Percentiles rank a stretch among this genome's conserved stretches.
Evolutionary conservation across 2,329 filamentous ascomycete species (phyloP).

Genomic region (Colletotrichum tropicale): DNA sequence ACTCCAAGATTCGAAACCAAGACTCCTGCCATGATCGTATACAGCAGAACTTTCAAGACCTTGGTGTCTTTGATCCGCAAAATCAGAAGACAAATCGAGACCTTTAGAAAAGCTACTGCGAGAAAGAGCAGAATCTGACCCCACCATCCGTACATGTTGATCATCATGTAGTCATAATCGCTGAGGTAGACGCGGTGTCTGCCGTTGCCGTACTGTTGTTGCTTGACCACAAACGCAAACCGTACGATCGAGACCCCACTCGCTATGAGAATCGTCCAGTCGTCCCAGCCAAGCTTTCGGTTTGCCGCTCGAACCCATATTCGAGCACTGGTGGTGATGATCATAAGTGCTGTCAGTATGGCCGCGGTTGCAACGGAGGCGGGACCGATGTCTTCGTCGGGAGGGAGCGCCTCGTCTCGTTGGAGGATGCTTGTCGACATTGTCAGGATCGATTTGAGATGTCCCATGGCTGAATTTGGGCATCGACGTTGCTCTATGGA

Average conservation of each 20-base stretch:
- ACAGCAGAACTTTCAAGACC: slow-evolving; percentile 31
- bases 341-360: slow-evolving; percentile 31
- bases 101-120: slow-evolving; percentile 42
- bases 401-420: slow-evolving; percentile 39
- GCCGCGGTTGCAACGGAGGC: slow-evolving; percentile 32
- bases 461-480: fast-evolving
- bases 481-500: not conserved
- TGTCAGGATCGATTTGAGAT: not conserved
- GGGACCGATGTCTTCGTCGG: slow-evolving; percentile 34
- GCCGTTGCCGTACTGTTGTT: slow-evolving; percentile 39
- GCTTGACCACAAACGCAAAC: slow-evolving; percentile 35
- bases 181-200: slow-evolving; percentile 39
- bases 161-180: slow-evolving; percentile 31
- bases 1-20: slow-evolving; percentile 32
- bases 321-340: slow-evolving; percentile 34
- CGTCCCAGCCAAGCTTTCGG: slow-evolving; percentile 38
- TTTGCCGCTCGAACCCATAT: slow-evolving; percentile 31
- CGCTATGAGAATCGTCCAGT: slow-evolving; percentile 35
- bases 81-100: slow-evolving; percentile 43
- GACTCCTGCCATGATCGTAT: slow-evolving; percentile 31
- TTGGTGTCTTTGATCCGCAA: slow-evolving; percentile 42
- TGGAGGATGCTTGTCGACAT: not conserved
- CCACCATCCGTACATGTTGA: slow-evolving; percentile 41
- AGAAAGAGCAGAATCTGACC: slow-evolving; percentile 44
- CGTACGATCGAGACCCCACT: slow-evolving; percentile 31